Evolutionary conservation across 345 rosid species (phyloP), one percentile per base, ranked within the genome.

Genomic region (Streptanthus diversifolius): DNA sequence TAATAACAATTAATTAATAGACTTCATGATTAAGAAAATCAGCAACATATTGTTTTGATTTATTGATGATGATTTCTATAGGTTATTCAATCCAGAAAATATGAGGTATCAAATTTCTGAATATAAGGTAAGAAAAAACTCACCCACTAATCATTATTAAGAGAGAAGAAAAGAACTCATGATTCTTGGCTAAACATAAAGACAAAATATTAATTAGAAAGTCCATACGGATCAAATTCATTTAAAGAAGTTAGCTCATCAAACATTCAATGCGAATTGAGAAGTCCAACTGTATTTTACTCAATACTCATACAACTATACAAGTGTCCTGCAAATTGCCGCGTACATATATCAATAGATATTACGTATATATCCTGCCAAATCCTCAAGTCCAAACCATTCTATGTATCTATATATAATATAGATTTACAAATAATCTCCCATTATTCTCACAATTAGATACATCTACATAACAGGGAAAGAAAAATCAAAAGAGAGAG

Each of bases 211-310:
- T 17, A 37, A 61, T 49, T 49, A 62, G 43, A 51, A 68, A 41
- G 27, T 63, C 19, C 45, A 10, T 1, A 54, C 25, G 47, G 39
- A 43, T 54, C 70, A 72, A 72, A 54, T 15, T 43, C 63, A n/a
- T 41, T 32, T 3, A 27, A 54, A 12, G 15, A 24, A 8, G 8
- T 64, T 54, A 45, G 71, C 39, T 55, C 68, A 51, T 40, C 72
- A 66, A 35, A n/a, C 78, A 74, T 74, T 74, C 14, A 74, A 74
- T 74, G 72, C 45, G 9, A 48, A 14, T 57, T 5, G 17, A 74
- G n/a, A 66, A 21, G 43, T 29, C 60, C 72, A 74, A 58, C 78
- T 66, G 72, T 59, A 58, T 66, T 66, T 58, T 25, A n/a, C 35
- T 47, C 33, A 40, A 29, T 66, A 39, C 55, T 62, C 62, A 53